Base-by-base conservation (phyloP, 306 rosid genomes). In the Casuarina cunninghamiana region DNA sequence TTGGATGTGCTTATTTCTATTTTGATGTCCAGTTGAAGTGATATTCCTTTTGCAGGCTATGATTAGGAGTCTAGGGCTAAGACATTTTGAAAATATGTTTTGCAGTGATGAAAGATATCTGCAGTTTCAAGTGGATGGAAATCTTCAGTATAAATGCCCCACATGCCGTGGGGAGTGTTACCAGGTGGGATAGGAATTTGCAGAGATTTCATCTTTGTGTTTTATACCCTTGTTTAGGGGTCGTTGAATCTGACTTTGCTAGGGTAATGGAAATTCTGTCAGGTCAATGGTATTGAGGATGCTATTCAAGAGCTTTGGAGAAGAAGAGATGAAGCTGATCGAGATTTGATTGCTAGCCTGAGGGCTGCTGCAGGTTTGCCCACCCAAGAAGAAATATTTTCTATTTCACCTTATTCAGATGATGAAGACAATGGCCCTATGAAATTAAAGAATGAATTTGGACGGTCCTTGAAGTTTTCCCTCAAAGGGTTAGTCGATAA, bases 81-180 rank as follows among this genome's bases (percentile, higher is more conserved):
- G 32, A 26, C 32, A 26, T 82, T 74, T 62, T 11, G 19, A 55
- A 55, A 72, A 69, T 11, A 53, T 77, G 68, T 76, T 80, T 83
- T 88, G 81, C 93, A 96, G 99, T 79, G 99, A 96, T 71, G 98
- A 93, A 73, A 96, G 80, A 82, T 96, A 96, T 82, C 88, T 78
- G 77, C 98, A 93, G 70, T 96, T 86, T 88, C 99, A 96, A 89
- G 83, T 96, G 65, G 97, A 96, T 84, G 91, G 94, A 66, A 96
- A 96, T 86, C 90, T 96, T 51, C 96, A 91, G 86, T 96, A 93
- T 83, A 96, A 85, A 80, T 96, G 99, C 71, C 91, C 98, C 5
- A 91, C 99, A 2, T 96, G 99, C 69, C 98, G 99, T 51, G 99
- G 98, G 77, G 99, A 96, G 80, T 89, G 99, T 82, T 89, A 93